phyloP scores from a whole-genome alignment of 345 rosid genomes.

The Rhodamnia rubescens region DNA sequence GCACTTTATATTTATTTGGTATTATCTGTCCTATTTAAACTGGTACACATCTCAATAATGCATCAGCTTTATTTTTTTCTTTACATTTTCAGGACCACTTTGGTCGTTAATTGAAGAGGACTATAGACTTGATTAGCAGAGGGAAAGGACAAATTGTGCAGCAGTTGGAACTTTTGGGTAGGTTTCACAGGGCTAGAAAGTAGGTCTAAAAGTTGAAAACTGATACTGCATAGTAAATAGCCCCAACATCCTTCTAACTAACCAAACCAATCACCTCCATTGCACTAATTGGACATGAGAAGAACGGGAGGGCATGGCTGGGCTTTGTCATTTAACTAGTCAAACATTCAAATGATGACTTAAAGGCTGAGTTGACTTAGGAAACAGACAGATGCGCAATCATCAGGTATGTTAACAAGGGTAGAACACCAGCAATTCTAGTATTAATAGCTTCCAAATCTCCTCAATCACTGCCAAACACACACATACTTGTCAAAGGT shows the following conservation, averaged over 20 bases:
- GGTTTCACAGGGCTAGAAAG: background rate
- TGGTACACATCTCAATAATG: background rate
- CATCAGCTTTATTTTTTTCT: background rate
- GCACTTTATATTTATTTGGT: background rate
- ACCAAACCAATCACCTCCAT: background rate
- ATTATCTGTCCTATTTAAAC: background rate
- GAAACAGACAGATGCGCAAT: background rate
- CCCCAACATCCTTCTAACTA: background rate
- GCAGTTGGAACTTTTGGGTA: background rate
- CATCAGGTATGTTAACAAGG: background rate
- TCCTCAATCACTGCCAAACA: background rate
- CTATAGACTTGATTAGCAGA: background rate
- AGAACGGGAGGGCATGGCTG: background rate
- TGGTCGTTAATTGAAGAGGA: background rate
- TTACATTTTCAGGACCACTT: background rate
- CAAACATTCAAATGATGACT: background rate
- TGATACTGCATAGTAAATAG: background rate
- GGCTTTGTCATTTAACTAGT: background rate
- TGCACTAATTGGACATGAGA: background rate
- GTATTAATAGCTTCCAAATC: background rate
- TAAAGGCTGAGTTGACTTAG: background rate
- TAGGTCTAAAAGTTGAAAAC: background rate
- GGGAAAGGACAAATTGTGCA: background rate
- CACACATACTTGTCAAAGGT: background rate
- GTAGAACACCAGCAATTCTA: background rate